Evolutionary conservation across 495 filamentous ascomycete genomes (phyloP).

Genomic region (Talaromyces liani): DNA sequence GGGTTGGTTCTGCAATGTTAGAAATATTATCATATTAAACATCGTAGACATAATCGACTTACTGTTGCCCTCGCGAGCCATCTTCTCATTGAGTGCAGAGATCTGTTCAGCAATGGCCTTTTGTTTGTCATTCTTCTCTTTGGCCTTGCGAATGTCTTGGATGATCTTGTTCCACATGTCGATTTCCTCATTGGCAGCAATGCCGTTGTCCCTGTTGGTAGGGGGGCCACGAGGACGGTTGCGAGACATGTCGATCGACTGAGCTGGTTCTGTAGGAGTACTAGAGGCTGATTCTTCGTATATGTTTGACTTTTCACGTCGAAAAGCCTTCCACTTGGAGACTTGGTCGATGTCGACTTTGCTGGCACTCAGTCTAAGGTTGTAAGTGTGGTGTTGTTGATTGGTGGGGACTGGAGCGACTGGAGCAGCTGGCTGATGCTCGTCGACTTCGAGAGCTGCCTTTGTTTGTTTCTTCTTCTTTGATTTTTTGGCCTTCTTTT

Average conservation of each 20-base stretch:
- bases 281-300: neutral
- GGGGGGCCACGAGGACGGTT: conserved; percentile 36
- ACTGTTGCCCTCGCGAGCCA: conserved; percentile 38
- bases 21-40: neutral
- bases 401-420: neutral
- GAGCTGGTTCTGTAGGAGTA: neutral
- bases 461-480: neutral
- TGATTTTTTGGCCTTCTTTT: neutral
- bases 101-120: conserved; percentile 44
- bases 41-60: conserved; percentile 18
- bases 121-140: conserved; percentile 54
- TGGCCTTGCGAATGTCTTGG: conserved; percentile 48
- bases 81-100: conserved; percentile 42
- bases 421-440: neutral
- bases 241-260: conserved; percentile 28
- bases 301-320: neutral
- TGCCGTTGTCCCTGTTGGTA: conserved; percentile 36
- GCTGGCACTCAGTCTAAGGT: neutral
- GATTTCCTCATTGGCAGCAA: conserved; percentile 53
- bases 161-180: conserved; percentile 58
- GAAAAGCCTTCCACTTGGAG: neutral
- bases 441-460: neutral
- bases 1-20: conserved; percentile 25
- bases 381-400: neutral
- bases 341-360: neutral